Percentiles rank a stretch among this genome's conserved stretches.
These are phyloP conservation scores for Epichloe coenophiala DNA, from an alignment of 2,329 filamentous ascomycete species.

Conservation along the genomic window DNA sequence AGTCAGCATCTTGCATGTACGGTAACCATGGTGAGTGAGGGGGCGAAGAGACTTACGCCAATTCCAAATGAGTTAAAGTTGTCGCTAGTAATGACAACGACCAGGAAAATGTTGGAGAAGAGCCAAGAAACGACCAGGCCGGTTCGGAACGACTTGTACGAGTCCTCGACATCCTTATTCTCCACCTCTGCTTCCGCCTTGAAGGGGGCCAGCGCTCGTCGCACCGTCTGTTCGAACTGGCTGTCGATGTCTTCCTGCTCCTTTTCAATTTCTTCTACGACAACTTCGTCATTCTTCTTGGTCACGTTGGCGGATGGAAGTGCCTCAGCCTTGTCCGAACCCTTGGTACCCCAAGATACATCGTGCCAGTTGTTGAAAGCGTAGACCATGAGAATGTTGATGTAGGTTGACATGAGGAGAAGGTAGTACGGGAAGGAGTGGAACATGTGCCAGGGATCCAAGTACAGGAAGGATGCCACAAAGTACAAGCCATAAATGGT, in stretches of 20 bases:
- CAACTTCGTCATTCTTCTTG: conserved; percentile 80
- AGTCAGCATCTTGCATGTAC: conserved; percentile 11
- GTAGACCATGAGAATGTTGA: conserved; percentile 99
- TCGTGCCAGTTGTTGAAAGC: conserved; percentile 99
- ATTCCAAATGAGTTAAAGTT: conserved; percentile 75
- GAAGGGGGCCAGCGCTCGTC: conserved; percentile 78
- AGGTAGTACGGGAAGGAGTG: conserved; percentile 93
- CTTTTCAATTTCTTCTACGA: conserved; percentile 93
- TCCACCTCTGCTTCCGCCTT: conserved; percentile 64
- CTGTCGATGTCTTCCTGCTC: conserved; percentile 97
- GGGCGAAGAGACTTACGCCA: conserved; percentile 52
- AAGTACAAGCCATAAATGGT: conserved; percentile 97
- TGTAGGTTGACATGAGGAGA: conserved; percentile 88
- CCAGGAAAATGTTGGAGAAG: conserved; percentile 80
- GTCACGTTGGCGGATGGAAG: conserved; percentile 79
- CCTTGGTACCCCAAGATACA: conserved; percentile 99
- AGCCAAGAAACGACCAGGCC: conserved; percentile 91
- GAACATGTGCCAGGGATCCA: conserved; percentile 99
- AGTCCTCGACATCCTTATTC: conserved; percentile 85
- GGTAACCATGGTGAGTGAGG: neutral
- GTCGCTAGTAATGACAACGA: conserved; percentile 80
- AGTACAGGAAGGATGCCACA: conserved; percentile 89
- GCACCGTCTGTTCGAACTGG: conserved; percentile 91
- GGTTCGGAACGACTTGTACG: conserved; percentile 98
- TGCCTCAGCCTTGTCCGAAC: conserved; percentile 87